Evolutionary conservation across 306 rosid genomes (phyloP).

Genomic region (Acacia acuminata): DNA sequence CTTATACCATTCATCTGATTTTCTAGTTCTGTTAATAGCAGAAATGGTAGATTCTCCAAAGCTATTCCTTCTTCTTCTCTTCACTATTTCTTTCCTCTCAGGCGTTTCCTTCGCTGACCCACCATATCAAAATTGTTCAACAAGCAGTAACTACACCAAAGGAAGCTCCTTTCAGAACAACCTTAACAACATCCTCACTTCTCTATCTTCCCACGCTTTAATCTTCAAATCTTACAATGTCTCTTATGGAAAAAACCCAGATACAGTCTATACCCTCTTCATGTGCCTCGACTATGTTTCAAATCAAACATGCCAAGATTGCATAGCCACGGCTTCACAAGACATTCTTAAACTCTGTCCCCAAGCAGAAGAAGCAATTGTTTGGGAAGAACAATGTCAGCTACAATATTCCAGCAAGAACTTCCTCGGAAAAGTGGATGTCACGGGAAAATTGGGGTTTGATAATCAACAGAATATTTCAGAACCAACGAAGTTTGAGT

Average conservation of each 20-base stretch:
- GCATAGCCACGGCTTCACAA: slow-evolving; percentile 38
- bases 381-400: slow-evolving; percentile 64
- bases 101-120: slow-evolving; percentile 39
- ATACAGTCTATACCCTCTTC: slow-evolving; percentile 36
- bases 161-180: slow-evolving; percentile 32
- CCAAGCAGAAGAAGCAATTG: slow-evolving; percentile 44
- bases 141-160: slow-evolving; percentile 19
- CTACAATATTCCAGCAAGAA: slow-evolving; percentile 50
- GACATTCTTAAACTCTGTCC: slow-evolving; percentile 47
- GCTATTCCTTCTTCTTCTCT: slow-evolving; percentile 26
- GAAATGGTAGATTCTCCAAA: slow-evolving; percentile 21
- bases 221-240: slow-evolving; percentile 31
- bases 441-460: slow-evolving; percentile 30
- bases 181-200: slow-evolving; percentile 28
- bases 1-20: neutral
- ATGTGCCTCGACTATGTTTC: slow-evolving; percentile 51
- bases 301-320: slow-evolving; percentile 34
- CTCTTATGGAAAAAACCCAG: slow-evolving; percentile 34
- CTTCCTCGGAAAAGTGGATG: slow-evolving; percentile 49
- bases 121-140: slow-evolving; percentile 39
- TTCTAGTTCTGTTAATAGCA: neutral
- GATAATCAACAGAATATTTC: slow-evolving; percentile 32
- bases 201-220: slow-evolving; percentile 40
- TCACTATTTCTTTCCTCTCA: slow-evolving; percentile 20
- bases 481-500: slow-evolving; percentile 36